phyloP scores from a whole-genome alignment of 805 yeast species.

The Torulaspora microellipsoides region DNA sequence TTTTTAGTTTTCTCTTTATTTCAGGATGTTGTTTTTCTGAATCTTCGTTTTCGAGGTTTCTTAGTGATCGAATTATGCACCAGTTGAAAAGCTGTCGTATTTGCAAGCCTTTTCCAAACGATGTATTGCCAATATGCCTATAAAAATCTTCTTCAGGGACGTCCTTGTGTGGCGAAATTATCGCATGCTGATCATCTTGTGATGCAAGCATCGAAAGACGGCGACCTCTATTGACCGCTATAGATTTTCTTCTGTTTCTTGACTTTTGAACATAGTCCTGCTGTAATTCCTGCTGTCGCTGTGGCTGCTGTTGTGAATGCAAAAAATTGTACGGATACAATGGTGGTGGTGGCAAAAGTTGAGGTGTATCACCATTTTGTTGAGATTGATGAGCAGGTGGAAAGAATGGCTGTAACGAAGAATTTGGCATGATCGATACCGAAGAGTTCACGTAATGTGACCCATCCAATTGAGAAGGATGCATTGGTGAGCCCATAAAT shows the following conservation, averaged over 20 bases:
- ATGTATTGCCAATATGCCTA: slow-evolving; percentile 29
- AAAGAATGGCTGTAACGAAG: slow-evolving; percentile 29
- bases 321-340: slow-evolving; percentile 21
- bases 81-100: slow-evolving; percentile 32
- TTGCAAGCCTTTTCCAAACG: slow-evolving; percentile 27
- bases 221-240: slow-evolving; percentile 29
- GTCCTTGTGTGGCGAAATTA: slow-evolving; percentile 33
- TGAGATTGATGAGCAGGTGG: slow-evolving; percentile 15
- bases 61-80: slow-evolving; percentile 29
- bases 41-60: slow-evolving; percentile 13
- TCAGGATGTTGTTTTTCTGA: slow-evolving; percentile 4
- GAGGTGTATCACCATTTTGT: slow-evolving; percentile 10
- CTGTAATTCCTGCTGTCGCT: slow-evolving; percentile 6
- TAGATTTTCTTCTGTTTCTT: slow-evolving; percentile 22
- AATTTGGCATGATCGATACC: slow-evolving; percentile 20
- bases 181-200: slow-evolving; percentile 19
- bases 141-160: slow-evolving; percentile 32
- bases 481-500: slow-evolving; percentile 21
- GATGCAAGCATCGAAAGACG: slow-evolving; percentile 29
- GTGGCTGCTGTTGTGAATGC: slow-evolving; percentile 10
- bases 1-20: background rate
- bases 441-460: slow-evolving; percentile 19
- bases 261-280: slow-evolving; percentile 10
- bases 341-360: slow-evolving; percentile 28
- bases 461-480: slow-evolving; percentile 13